These are phyloP conservation scores for Tulasnella calospora DNA, from an alignment of 768 basidiomycete genomes.

Conservation along the genomic window DNA sequence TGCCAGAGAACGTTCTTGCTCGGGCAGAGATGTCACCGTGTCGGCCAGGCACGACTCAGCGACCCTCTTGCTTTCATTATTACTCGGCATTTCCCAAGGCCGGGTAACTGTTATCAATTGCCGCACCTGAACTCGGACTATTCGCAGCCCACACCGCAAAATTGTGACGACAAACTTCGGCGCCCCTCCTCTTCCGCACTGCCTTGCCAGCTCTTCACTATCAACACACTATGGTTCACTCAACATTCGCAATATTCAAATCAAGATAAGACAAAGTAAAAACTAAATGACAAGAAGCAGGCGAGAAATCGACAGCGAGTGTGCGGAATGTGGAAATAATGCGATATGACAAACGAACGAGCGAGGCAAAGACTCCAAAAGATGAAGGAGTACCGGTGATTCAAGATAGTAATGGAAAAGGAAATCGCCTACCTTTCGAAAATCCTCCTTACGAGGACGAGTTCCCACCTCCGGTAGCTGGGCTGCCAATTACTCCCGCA, in stretches of 20 bases:
- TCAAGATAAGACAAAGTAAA: not conserved
- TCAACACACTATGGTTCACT: not conserved
- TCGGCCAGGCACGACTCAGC: not conserved
- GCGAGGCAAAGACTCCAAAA: not conserved
- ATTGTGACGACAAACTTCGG: not conserved
- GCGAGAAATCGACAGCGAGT: not conserved
- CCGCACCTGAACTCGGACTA: not conserved
- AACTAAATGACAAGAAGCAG: not conserved
- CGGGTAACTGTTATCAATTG: not conserved
- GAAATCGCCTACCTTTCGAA: not conserved
- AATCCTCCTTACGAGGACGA: not conserved
- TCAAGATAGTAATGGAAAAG: not conserved
- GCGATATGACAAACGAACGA: not conserved
- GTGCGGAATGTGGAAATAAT: not conserved
- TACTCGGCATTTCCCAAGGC: not conserved
- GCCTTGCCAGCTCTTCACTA: not conserved
- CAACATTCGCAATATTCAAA: not conserved
- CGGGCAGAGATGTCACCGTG: not conserved
- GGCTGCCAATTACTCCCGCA: not conserved
- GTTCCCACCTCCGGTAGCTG: not conserved
- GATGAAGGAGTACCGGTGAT: not conserved
- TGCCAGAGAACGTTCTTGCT: no score
- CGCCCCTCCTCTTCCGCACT: no score
- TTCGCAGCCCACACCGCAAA: not conserved
- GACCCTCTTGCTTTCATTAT: not conserved